These are phyloP conservation scores for Talaromyces atroroseus DNA, from an alignment of 2,329 filamentous ascomycete genomes.

Conservation along the genomic window DNA sequence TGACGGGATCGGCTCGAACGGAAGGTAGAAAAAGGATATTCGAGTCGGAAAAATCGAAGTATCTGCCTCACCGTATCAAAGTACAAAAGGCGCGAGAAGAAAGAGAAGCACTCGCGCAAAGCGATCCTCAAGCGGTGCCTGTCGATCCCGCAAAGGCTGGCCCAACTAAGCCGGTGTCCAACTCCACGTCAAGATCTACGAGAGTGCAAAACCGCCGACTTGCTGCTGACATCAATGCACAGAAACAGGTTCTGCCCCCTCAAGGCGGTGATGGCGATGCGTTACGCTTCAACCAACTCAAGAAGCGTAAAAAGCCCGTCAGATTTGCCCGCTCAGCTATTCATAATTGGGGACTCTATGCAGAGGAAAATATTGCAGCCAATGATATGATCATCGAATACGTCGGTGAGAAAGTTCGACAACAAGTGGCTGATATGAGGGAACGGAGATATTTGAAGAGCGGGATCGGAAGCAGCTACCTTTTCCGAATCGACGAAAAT, in stretches of 20 bases:
- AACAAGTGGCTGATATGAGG: constrained; percentile 94
- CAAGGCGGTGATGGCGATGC: constrained; percentile 79
- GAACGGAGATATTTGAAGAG: constrained; percentile 91
- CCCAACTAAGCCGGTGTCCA: constrained; percentile 73
- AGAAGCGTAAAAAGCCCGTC: constrained; percentile 98
- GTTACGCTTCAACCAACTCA: constrained; percentile 95
- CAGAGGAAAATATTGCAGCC: constrained; percentile 92
- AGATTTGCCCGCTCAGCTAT: constrained; percentile 97
- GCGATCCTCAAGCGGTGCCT: constrained; percentile 60
- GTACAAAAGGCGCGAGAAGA: constrained; percentile 88
- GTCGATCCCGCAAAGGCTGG: constrained; percentile 67
- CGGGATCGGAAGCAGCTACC: constrained; percentile 92
- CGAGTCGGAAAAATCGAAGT: constrained; percentile 96
- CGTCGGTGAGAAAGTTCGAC: constrained; percentile 92
- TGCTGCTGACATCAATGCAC: constrained; percentile 89
- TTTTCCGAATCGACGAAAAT: constrained; percentile 97
- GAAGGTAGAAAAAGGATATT: constrained; percentile 94
- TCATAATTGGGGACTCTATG: constrained; percentile 97
- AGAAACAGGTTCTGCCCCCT: constrained; percentile 69
- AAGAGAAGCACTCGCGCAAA: constrained; percentile 66
- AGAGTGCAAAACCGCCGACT: constrained; percentile 93
- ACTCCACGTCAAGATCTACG: constrained; percentile 86
- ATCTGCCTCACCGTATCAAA: constrained; percentile 94
- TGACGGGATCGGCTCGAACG: constrained; percentile 79
- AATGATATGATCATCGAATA: constrained; percentile 99